Conservation (phyloP, 257 asterid genomes). For the Sherardia arvensis region DNA sequence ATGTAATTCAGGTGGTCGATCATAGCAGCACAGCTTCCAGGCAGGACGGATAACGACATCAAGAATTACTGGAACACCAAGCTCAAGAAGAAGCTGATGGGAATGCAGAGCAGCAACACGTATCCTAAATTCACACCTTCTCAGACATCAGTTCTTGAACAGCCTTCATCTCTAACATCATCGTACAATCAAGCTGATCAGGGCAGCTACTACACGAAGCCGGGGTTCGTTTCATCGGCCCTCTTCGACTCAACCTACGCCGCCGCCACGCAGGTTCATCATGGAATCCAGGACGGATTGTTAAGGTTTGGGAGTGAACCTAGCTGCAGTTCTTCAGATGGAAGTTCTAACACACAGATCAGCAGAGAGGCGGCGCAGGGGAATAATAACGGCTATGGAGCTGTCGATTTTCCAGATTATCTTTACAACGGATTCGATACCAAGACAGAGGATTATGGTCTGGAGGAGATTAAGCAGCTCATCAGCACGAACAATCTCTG, state of each 20-base stretch:
- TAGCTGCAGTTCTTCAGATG: slow-evolving; percentile 42
- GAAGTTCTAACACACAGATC: slow-evolving; percentile 21
- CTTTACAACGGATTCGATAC: slow-evolving; percentile 21
- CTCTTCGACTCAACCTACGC: slow-evolving; percentile 4
- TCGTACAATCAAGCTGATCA: slow-evolving; percentile 1
- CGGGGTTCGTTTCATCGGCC: neutral
- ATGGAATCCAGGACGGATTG: slow-evolving; percentile 8
- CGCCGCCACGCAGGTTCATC: slow-evolving; percentile 12
- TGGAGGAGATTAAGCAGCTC: slow-evolving; percentile 68
- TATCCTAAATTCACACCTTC: slow-evolving; percentile 11
- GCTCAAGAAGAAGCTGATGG: slow-evolving; percentile 60
- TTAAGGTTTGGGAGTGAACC: slow-evolving; percentile 30
- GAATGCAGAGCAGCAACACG: slow-evolving; percentile 13
- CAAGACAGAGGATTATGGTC: slow-evolving; percentile 32
- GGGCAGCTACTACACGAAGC: neutral
- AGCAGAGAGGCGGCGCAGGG: slow-evolving; percentile 12
- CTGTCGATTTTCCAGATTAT: slow-evolving; percentile 23
- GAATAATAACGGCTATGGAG: neutral
- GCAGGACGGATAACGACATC: slow-evolving; percentile 83
- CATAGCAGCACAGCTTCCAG: slow-evolving; percentile 73
- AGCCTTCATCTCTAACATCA: slow-evolving; percentile 11
- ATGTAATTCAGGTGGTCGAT: slow-evolving; percentile 43
- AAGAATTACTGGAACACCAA: slow-evolving; percentile 93
- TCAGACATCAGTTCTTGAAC: slow-evolving; percentile 3
- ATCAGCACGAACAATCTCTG: slow-evolving; percentile 42